phyloP scores from a whole-genome alignment of 2,329 filamentous ascomycete species.

The Lecanicillium sp. region DNA sequence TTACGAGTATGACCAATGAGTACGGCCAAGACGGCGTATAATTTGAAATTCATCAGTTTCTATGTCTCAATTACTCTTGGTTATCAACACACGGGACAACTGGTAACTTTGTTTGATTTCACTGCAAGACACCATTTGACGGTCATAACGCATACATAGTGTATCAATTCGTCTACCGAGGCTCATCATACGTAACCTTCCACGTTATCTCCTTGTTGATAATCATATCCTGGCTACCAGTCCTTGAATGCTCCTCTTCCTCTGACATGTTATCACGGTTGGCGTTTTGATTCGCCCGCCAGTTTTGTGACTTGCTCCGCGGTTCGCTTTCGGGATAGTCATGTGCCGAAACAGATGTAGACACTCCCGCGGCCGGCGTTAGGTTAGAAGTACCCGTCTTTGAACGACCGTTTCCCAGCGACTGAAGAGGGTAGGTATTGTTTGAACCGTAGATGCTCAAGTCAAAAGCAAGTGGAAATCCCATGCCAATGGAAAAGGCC shows the following conservation, averaged over 20 bases:
- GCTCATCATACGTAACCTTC: conserved; percentile 10
- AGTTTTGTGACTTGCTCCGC: neutral
- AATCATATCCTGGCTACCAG: conserved; percentile 13
- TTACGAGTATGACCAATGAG: too few relatives aligned
- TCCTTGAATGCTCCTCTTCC: conserved; percentile 6
- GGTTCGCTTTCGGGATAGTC: neutral
- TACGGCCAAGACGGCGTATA: too few relatives aligned
- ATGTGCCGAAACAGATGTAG: conserved; percentile 2
- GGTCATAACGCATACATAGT: neutral
- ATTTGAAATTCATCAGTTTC: too few relatives aligned
- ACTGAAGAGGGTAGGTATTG: conserved; percentile 8
- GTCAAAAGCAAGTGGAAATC: conserved; percentile 7
- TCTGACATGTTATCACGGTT: conserved; percentile 5
- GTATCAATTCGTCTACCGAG: neutral
- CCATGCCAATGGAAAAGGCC: conserved; percentile 12
- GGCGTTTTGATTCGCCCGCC: conserved; percentile 1
- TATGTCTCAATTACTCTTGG: too few relatives aligned
- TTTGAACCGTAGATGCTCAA: conserved; percentile 7
- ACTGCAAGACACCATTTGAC: too few relatives aligned
- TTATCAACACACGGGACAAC: too few relatives aligned
- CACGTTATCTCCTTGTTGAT: conserved; percentile 12
- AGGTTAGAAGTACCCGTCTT: conserved; percentile 1
- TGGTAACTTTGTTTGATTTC: too few relatives aligned
- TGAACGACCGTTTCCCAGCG: conserved; percentile 5
- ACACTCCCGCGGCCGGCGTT: neutral